Evolutionary conservation across 805 yeast species (phyloP).

Genomic region (Candida maris): DNA sequence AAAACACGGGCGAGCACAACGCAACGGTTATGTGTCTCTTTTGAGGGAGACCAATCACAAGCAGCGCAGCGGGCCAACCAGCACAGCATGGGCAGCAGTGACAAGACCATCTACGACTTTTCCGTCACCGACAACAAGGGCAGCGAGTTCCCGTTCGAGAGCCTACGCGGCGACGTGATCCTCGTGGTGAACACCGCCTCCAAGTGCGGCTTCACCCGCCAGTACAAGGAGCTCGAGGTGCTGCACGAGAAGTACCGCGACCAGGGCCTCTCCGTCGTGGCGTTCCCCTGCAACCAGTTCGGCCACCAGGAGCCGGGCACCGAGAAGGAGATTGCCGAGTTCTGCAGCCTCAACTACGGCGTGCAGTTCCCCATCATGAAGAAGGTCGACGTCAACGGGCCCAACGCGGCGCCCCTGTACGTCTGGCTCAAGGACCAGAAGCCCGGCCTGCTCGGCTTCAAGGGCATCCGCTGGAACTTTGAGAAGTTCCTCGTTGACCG

Average conservation of each 20-base stretch:
- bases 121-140: conserved; percentile 60
- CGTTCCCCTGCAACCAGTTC: conserved; percentile 92
- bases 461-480: conserved; percentile 60
- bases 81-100: no score
- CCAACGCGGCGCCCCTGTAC: conserved; percentile 74
- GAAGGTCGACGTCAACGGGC: conserved; percentile 89
- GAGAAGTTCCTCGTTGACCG: conserved; percentile 56
- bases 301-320: conserved; percentile 74
- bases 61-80: no score
- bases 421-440: conserved; percentile 63
- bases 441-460: conserved; percentile 63
- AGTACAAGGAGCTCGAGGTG: conserved; percentile 66
- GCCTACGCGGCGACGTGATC: conserved; percentile 76
- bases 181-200: conserved; percentile 85
- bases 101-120: conserved; percentile 58
- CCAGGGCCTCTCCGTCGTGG: conserved; percentile 64
- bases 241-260: conserved; percentile 62
- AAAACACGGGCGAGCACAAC: no score
- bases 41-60: no score
- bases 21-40: no score
- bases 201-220: conserved; percentile 76
- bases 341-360: conserved; percentile 80
- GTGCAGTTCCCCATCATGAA: conserved; percentile 86
- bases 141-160: conserved; percentile 52
- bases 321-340: conserved; percentile 63